These are phyloP conservation scores for Heritiera fomes DNA, from an alignment of 345 rosid species.

Conservation along the genomic window DNA sequence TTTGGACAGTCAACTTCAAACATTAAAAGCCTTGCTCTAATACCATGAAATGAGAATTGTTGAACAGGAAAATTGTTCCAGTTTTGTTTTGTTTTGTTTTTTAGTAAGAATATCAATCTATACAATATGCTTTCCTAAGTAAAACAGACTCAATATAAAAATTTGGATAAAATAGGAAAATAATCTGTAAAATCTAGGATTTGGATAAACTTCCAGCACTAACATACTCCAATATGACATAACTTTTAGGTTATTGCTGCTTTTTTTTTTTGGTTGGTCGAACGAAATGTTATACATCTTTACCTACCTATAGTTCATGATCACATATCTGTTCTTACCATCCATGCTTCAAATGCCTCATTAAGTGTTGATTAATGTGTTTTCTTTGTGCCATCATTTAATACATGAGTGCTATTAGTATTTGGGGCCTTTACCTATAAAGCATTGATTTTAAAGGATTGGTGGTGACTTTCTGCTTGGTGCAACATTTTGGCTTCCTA, in stretches of 20 bases:
- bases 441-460: background rate
- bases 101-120: too few species aligned
- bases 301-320: background rate
- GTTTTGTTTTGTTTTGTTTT: too few species aligned
- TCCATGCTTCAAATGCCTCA: background rate
- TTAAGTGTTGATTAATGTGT: conserved; percentile 10
- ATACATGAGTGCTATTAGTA: background rate
- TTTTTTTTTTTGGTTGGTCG: background rate
- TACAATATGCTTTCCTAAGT: too few species aligned
- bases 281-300: background rate
- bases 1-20: too few species aligned
- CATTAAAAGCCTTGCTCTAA: too few species aligned
- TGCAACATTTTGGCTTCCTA: background rate
- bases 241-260: background rate
- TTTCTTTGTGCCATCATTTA: background rate
- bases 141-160: too few species aligned
- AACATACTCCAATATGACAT: background rate
- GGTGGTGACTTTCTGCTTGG: conserved; percentile 1
- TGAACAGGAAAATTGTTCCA: too few species aligned
- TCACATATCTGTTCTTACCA: background rate
- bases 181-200: too few species aligned
- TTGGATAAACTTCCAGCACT: too few species aligned
- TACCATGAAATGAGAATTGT: too few species aligned
- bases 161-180: too few species aligned
- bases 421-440: background rate